phyloP scores from a whole-genome alignment of 2,329 filamentous ascomycete genomes.

The Sarocladiaceae sp. region DNA sequence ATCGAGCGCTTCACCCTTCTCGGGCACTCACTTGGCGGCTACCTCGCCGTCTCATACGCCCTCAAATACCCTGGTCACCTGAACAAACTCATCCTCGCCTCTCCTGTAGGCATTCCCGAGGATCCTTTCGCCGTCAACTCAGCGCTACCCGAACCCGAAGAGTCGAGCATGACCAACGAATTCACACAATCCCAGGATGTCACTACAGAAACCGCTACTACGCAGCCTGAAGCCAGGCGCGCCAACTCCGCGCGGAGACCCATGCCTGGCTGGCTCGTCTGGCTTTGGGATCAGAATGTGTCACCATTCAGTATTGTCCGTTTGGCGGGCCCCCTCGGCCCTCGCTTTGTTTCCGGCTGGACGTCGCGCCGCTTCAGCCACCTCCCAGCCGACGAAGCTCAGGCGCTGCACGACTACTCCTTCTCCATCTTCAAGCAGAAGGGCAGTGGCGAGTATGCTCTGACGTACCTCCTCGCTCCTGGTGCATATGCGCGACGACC shows the following conservation, averaged over 20 bases:
- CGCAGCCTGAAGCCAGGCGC: conserved; percentile 23
- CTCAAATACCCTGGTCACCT: conserved; percentile 91
- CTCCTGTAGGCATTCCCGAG: conserved; percentile 89
- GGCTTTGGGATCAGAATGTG: conserved; percentile 95
- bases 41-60: conserved; percentile 90
- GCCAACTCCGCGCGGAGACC: conserved; percentile 40
- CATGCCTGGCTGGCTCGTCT: conserved; percentile 79
- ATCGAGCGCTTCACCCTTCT: conserved; percentile 91
- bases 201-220: conserved; percentile 33
- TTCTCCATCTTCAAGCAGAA: conserved; percentile 91
- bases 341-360: conserved; percentile 90
- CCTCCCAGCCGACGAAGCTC: conserved; percentile 70
- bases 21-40: conserved; percentile 89
- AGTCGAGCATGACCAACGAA: conserved; percentile 69
- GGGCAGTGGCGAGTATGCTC: conserved; percentile 87
- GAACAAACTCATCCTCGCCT: conserved; percentile 94
- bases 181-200: conserved; percentile 67
- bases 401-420: conserved; percentile 84
- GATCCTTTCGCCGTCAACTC: conserved; percentile 84
- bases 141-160: conserved; percentile 68
- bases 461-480: conserved; percentile 87
- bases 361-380: conserved; percentile 88
- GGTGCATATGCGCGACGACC: conserved; percentile 88
- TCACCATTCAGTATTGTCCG: conserved; percentile 90
- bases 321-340: conserved; percentile 81